These are phyloP conservation scores for Flagelloscypha sp. DNA, from an alignment of 768 basidiomycete species.

Conservation along the genomic window DNA sequence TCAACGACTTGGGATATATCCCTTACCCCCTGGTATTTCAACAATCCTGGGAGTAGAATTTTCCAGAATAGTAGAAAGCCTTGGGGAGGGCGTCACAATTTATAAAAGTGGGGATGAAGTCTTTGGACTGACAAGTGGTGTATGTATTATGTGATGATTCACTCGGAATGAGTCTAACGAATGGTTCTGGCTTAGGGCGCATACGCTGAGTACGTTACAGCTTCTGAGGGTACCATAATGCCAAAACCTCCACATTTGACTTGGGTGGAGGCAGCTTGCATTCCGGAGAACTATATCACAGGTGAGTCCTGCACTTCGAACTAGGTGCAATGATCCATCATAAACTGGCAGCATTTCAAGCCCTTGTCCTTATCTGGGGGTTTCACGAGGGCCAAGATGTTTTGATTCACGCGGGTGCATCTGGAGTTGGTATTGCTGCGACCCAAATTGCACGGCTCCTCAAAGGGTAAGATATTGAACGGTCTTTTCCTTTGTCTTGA, in stretches of 20 bases:
- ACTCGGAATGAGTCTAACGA: slow-evolving; percentile 2
- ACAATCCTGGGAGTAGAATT: slow-evolving; percentile 84
- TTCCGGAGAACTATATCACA: slow-evolving; percentile 86
- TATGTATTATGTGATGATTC: slow-evolving; percentile 42
- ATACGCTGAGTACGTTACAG: slow-evolving; percentile 80
- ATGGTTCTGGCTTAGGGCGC: slow-evolving; percentile 53
- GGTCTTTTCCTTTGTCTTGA: slow-evolving; percentile 4
- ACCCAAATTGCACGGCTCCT: slow-evolving; percentile 75
- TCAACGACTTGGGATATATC: slow-evolving; percentile 69
- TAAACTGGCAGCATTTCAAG: slow-evolving; percentile 63
- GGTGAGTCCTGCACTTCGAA: slow-evolving; percentile 42
- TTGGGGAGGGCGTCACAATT: slow-evolving; percentile 41
- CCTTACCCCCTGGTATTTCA: slow-evolving; percentile 67
- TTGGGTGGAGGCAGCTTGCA: slow-evolving; percentile 79
- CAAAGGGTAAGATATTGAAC: slow-evolving; percentile 48
- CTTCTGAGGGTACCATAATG: slow-evolving; percentile 57
- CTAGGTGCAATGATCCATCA: too few species aligned
- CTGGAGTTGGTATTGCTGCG: slow-evolving; percentile 83
- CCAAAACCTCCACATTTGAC: slow-evolving; percentile 67
- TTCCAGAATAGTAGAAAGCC: slow-evolving; percentile 51
- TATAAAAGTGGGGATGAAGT: slow-evolving; percentile 68
- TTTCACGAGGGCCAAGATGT: slow-evolving; percentile 66
- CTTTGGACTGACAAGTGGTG: slow-evolving; percentile 72
- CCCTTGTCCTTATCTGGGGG: slow-evolving; percentile 57
- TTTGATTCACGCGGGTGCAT: slow-evolving; percentile 85